phyloP scores from a whole-genome alignment of 257 asterid genomes.

The Misopates orontium region DNA sequence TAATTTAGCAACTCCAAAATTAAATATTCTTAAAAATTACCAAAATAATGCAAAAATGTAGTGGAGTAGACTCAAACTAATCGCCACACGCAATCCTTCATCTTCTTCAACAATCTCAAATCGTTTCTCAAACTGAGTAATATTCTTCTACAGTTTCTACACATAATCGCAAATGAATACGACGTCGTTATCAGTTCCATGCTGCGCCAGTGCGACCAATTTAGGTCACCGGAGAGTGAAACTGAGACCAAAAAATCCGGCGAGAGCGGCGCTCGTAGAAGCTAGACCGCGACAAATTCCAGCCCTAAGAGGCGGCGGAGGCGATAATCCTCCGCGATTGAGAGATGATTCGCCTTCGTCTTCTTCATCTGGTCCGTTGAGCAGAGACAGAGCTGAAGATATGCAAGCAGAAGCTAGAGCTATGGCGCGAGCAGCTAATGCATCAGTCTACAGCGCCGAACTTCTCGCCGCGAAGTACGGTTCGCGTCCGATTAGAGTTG shows the following conservation, averaged over 20 bases:
- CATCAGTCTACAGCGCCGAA: slow-evolving; percentile 72
- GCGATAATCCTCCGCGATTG: slow-evolving; percentile 7
- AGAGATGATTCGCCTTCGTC: slow-evolving; percentile 28
- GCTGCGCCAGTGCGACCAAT: slow-evolving; percentile 25
- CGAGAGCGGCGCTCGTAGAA: slow-evolving; percentile 76
- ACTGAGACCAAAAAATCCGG: slow-evolving; percentile 20
- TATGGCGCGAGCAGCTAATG: slow-evolving; percentile 81
- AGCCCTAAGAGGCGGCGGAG: slow-evolving; percentile 40
- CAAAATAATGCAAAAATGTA: no score
- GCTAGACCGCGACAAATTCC: slow-evolving; percentile 57
- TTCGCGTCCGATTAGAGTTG: slow-evolving; percentile 73
- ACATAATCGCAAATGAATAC: no score
- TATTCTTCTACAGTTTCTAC: no score
- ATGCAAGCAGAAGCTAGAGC: slow-evolving; percentile 96
- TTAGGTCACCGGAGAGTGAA: slow-evolving; percentile 18
- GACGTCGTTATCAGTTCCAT: slow-evolving; percentile 28
- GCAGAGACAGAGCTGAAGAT: slow-evolving; percentile 81
- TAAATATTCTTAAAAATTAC: no score
- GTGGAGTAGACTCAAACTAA: no score
- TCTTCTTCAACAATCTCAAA: no score
- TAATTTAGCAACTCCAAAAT: no score
- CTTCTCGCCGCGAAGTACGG: slow-evolving; percentile 58
- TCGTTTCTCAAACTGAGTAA: no score
- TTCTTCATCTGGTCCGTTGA: not conserved
- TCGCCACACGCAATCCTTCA: no score